A percentile compares a stretch with the other conserved stretches of the same genome.
Evolutionary conservation across 2,329 filamentous ascomycete species (phyloP).

Genomic region (Aaosphaeria arxii): DNA sequence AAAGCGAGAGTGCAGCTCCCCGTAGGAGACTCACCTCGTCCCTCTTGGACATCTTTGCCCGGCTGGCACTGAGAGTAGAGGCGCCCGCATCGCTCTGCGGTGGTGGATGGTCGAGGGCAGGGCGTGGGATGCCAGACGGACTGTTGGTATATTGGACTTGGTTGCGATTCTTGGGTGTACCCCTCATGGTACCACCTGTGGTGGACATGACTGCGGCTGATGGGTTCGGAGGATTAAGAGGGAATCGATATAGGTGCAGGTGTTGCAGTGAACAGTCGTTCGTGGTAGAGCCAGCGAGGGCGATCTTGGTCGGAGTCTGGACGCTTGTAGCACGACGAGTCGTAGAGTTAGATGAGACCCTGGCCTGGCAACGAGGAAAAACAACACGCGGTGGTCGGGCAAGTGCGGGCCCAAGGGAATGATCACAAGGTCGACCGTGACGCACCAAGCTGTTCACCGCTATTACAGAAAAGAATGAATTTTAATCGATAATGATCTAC

Average conservation of each 20-base stretch:
- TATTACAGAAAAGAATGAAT: background rate
- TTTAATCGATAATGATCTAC: background rate
- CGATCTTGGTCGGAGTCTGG: constrained; percentile 6
- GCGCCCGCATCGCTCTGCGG: constrained; percentile 57
- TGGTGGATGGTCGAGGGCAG: constrained; percentile 59
- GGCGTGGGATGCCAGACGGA: constrained; percentile 70
- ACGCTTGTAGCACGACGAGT: too few species aligned
- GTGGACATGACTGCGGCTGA: constrained; percentile 51
- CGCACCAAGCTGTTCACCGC: background rate
- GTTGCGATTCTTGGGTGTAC: constrained; percentile 65
- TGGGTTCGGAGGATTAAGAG: too few species aligned
- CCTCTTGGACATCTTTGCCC: constrained; percentile 93
- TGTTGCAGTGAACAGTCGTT: constrained; percentile 17
- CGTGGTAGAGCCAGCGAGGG: constrained; percentile 15
- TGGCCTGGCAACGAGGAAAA: constrained; percentile 12
- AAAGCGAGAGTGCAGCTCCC: background rate
- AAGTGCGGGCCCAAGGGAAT: constrained; percentile 8
- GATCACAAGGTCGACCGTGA: constrained; percentile 10
- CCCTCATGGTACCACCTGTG: constrained; percentile 64
- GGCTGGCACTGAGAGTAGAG: constrained; percentile 84
- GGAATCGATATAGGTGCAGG: constrained; percentile 4
- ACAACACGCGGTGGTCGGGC: constrained; percentile 11
- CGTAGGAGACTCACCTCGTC: constrained; percentile 75
- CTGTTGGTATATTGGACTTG: constrained; percentile 61
- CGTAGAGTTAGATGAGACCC: constrained; percentile 8